A percentile compares a stretch with the other conserved stretches of the same genome.
Evolutionary conservation across 257 asterid species (phyloP).

Genomic region (Solanum peruvianum): DNA sequence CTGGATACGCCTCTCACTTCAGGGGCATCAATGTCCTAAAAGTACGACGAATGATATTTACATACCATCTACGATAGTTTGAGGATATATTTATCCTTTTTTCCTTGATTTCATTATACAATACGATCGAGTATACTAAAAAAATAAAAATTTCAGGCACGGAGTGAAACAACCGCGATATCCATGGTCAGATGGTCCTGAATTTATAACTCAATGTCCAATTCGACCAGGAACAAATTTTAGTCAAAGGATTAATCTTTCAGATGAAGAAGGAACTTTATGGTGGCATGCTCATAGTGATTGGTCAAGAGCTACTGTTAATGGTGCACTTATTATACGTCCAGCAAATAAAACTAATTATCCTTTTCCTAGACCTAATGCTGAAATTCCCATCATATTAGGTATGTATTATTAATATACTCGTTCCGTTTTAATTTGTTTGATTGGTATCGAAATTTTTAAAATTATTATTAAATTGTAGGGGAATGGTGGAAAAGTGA

Average conservation of each 20-base stretch:
- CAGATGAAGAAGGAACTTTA: constrained; percentile 18
- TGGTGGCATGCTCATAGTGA: constrained; percentile 33
- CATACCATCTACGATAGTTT: too few species aligned
- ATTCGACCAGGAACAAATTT: constrained; percentile 13
- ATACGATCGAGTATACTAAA: background rate
- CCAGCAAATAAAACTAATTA: background rate
- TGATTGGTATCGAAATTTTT: background rate
- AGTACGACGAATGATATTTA: too few species aligned
- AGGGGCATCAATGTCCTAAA: too few species aligned
- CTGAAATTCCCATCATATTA: constrained; percentile 4
- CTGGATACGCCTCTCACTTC: too few species aligned
- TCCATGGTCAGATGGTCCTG: constrained; percentile 32
- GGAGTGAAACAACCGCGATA: constrained; percentile 16
- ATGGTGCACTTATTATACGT: constrained; percentile 7
- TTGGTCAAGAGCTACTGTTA: constrained; percentile 20
- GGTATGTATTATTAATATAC: background rate
- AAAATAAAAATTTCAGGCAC: background rate
- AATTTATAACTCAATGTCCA: constrained; percentile 19
- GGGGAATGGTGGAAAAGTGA: constrained; percentile 63
- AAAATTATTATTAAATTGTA: background rate
- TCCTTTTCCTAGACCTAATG: constrained; percentile 2
- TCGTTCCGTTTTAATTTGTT: background rate
- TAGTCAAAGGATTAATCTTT: background rate
- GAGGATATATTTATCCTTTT: too few species aligned
- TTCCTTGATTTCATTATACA: background rate